Evolutionary conservation across 78 protist genomes (phyloP).

Genomic region (Guillardia theta): DNA sequence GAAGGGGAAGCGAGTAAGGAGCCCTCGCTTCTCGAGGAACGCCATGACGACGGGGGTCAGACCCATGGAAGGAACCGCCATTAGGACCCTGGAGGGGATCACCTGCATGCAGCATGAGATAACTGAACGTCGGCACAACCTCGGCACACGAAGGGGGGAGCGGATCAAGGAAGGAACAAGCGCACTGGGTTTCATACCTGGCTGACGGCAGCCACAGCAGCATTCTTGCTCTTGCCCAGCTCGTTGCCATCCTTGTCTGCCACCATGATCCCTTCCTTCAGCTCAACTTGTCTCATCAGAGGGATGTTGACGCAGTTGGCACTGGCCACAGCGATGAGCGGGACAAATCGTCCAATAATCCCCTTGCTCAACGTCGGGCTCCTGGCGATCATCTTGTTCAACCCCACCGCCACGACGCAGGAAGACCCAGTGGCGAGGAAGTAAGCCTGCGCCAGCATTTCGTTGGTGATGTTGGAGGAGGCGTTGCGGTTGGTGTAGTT

Average conservation of each 20-base stretch:
- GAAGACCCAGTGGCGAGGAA: not conserved
- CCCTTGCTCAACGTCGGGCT: not conserved
- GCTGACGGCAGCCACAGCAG: not conserved
- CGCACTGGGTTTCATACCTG: not conserved
- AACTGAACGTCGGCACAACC: not conserved
- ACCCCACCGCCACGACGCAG: not conserved
- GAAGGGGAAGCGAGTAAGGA: not conserved
- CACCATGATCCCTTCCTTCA: not conserved
- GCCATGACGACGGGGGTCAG: not conserved
- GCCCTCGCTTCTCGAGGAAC: not conserved
- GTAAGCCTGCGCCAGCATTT: not conserved
- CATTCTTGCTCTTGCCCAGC: not conserved
- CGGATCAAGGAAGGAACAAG: not conserved
- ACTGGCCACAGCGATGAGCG: constrained; percentile 4
- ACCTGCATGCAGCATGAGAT: not conserved
- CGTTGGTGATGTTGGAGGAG: not conserved
- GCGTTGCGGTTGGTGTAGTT: constrained; percentile 42
- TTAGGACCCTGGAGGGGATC: not conserved
- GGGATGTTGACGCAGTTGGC: constrained; percentile 35
- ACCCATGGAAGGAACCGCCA: not conserved
- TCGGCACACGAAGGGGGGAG: not conserved
- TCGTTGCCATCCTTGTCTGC: not conserved
- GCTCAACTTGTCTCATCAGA: not conserved
- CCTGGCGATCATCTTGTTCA: not conserved
- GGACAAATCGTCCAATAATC: not conserved